Base-by-base conservation (phyloP, 371 early-diverging fungal genomes). In the Mycotypha africana region DNA sequence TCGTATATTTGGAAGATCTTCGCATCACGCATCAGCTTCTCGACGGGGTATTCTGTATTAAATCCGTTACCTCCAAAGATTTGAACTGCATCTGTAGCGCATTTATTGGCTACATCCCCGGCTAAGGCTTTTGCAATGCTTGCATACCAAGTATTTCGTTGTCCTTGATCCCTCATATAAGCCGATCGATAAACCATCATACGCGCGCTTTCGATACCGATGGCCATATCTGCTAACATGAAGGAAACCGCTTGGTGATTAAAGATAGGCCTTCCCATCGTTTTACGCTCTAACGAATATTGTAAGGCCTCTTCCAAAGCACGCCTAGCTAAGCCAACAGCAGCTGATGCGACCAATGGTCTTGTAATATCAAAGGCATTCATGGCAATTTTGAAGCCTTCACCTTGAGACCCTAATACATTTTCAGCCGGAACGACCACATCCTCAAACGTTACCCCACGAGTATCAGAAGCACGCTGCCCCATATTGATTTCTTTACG, bases 401-500 rank as follows among this genome's bases (percentile, higher is more conserved):
- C 66, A 22, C 89, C 90, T 42, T 81, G 77, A 4, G 68, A 67
- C 17, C 88, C 90, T 19, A 74, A 53, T 48, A 84, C 76, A 60
- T 88, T 95, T 64, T 92, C 95, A 33, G 88, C 86, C 7, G 92
- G 90, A 3, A 97, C 88, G 25, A 79, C 93, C 14, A 97, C 97
- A 50, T 97, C 92, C 58, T 93, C 95, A 65, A 97, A 97, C 4
- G 89, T 89, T 47, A 97, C 87, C 40, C 93, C 95, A 44, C 95
- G 83, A 16, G 97, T 97, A 64, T 95, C 97, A 22, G 85, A 84
- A 14, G 90, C 89, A 28, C 95, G 77, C 64, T 97, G 96, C 5
- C 95, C 97, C 94, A 97, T 93, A 79, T 95, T 95, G 68, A 92
- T 82, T 48, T 97, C 96, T 79, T 95, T 97, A 62, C 92, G 89